A percentile compares a stretch with the other conserved stretches of the same genome.
phyloP scores from a whole-genome alignment of 2,329 filamentous ascomycete species.

The Sporothrix globosa region DNA sequence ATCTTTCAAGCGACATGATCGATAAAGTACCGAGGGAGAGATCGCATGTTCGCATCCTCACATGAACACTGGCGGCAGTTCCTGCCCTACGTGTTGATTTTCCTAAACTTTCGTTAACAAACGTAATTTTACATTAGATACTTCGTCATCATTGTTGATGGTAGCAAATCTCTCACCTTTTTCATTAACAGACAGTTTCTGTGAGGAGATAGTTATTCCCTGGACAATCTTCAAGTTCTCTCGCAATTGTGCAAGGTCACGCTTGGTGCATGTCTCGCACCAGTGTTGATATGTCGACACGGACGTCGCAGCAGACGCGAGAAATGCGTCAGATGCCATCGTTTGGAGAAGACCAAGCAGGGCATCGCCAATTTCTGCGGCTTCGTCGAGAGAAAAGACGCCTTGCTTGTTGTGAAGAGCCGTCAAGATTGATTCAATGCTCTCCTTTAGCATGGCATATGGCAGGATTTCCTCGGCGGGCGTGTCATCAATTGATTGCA shows the following conservation, averaged over 20 bases:
- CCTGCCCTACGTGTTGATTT: background rate
- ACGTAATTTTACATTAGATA: background rate
- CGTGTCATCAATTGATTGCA: conserved; percentile 10
- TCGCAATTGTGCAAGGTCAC: background rate
- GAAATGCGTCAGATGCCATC: background rate
- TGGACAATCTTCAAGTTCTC: background rate
- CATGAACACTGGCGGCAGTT: background rate
- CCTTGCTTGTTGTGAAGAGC: conserved; percentile 18
- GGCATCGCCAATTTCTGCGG: background rate
- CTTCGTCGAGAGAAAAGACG: conserved; percentile 15
- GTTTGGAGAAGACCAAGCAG: background rate
- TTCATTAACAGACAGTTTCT: background rate
- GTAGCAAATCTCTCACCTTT: background rate
- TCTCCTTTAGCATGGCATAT: background rate
- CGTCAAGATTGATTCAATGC: conserved; percentile 4
- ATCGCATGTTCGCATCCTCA: background rate
- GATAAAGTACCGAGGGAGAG: background rate
- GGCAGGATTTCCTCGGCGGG: conserved; percentile 12
- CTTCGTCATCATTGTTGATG: background rate
- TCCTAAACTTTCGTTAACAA: background rate
- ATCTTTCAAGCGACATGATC: background rate
- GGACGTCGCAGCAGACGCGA: background rate
- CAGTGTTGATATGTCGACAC: background rate
- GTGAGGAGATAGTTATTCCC: background rate
- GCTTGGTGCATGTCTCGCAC: conserved; percentile 11